These are phyloP conservation scores for Pistacia atlantica DNA, from an alignment of 345 rosid species.

Conservation along the genomic window DNA sequence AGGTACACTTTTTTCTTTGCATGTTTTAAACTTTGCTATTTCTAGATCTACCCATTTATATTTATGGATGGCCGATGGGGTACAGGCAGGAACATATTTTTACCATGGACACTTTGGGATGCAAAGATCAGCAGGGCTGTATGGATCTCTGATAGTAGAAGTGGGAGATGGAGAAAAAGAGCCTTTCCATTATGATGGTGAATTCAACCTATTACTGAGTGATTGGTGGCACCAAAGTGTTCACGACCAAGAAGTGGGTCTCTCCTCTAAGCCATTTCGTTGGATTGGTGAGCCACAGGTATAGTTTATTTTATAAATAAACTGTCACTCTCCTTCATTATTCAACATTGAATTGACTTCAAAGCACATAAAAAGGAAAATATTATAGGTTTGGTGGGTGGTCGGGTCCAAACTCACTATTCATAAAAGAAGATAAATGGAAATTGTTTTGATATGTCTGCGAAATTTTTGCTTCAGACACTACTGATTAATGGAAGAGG, in stretches of 20 bases:
- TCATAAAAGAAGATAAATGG: no score
- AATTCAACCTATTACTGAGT: conserved; percentile 59
- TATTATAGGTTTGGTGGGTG: no score
- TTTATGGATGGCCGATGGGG: background rate
- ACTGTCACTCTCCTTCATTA: no score
- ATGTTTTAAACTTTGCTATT: background rate
- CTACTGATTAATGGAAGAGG: conserved; percentile 85
- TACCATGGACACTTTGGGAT: conserved; percentile 89
- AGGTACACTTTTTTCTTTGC: conserved; percentile 30
- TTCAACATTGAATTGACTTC: no score
- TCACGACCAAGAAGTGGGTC: conserved; percentile 71
- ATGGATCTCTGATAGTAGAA: conserved; percentile 65
- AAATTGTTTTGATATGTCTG: no score
- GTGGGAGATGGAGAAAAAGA: conserved; percentile 56
- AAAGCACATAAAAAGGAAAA: no score
- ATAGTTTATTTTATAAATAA: background rate
- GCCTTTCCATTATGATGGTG: conserved; percentile 69
- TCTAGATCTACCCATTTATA: background rate
- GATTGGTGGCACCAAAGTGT: conserved; percentile 81
- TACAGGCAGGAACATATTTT: conserved; percentile 80
- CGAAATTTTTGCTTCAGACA: conserved; percentile 18
- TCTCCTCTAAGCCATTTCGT: conserved; percentile 63
- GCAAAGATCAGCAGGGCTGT: conserved; percentile 85
- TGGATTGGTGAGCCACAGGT: conserved; percentile 95
- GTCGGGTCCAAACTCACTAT: no score